A percentile compares a stretch with the other conserved stretches of the same genome.
Conservation (phyloP, 352 stramenopile genomes). For the Pythium folliculosum region DNA sequence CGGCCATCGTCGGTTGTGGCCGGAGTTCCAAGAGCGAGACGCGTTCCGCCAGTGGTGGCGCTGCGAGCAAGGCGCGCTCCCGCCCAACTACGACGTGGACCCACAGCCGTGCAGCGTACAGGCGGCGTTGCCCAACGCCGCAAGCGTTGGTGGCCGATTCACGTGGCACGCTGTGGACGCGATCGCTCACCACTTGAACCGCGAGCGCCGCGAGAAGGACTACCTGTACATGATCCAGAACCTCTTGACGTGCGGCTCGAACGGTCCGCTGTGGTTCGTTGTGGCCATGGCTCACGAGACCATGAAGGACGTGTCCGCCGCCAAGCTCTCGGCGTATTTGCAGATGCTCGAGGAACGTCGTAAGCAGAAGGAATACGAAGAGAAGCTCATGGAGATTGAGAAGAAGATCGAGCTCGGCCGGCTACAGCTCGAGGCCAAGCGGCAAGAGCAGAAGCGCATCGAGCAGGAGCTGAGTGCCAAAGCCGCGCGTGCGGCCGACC, state of each 20-base stretch:
- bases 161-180: slow-evolving; percentile 62
- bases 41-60: slow-evolving; percentile 56
- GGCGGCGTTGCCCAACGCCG: slow-evolving; percentile 52
- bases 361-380: slow-evolving; percentile 52
- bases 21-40: slow-evolving; percentile 40
- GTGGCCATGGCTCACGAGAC: slow-evolving; percentile 55
- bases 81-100: slow-evolving; percentile 48
- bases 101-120: slow-evolving; percentile 53
- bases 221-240: slow-evolving; percentile 59
- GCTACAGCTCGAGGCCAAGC: slow-evolving; percentile 57
- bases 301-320: slow-evolving; percentile 47
- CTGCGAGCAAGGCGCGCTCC: slow-evolving; percentile 21
- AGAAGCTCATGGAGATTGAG: slow-evolving; percentile 62
- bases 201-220: slow-evolving; percentile 53
- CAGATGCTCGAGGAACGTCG: slow-evolving; percentile 42
- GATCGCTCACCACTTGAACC: slow-evolving; percentile 37
- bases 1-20: slow-evolving; percentile 53
- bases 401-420: slow-evolving; percentile 61
- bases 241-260: slow-evolving; percentile 35
- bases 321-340: slow-evolving; percentile 48
- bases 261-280: slow-evolving; percentile 51
- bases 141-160: slow-evolving; percentile 60
- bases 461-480: slow-evolving; percentile 50
- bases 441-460: slow-evolving; percentile 62
- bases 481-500: slow-evolving; percentile 31